Conservation (phyloP, 2,329 filamentous ascomycete species). For the Fusarium falciforme region DNA sequence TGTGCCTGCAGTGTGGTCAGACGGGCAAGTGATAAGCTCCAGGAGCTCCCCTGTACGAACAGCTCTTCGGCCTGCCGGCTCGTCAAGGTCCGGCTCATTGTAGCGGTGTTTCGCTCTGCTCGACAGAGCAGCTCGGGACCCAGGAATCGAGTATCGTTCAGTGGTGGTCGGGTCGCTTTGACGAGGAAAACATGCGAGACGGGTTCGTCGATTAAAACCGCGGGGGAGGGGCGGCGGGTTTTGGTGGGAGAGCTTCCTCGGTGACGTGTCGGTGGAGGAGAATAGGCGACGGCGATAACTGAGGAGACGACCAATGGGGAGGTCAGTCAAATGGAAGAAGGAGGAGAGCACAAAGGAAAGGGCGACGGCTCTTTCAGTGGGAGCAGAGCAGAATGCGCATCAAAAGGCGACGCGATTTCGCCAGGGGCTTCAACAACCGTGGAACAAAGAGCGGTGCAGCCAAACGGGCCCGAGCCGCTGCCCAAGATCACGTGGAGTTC, state of each 20-base stretch:
- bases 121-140: slow-evolving; percentile 14
- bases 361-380: slow-evolving; percentile 8
- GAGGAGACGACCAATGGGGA: slow-evolving; percentile 13
- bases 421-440: slow-evolving; percentile 30
- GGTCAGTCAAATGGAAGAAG: slow-evolving; percentile 10
- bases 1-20: slow-evolving; percentile 71
- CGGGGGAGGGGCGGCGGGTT: slow-evolving; percentile 38
- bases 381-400: slow-evolving; percentile 19
- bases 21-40: slow-evolving; percentile 2
- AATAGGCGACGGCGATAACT: slow-evolving; percentile 2
- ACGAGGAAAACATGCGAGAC: slow-evolving; percentile 17
- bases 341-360: slow-evolving; percentile 27
- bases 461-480: neutral
- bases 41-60: slow-evolving; percentile 62
- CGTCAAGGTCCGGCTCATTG: slow-evolving; percentile 38
- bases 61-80: slow-evolving; percentile 84
- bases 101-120: slow-evolving; percentile 34
- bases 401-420: slow-evolving; percentile 26
- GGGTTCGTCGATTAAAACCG: slow-evolving; percentile 35
- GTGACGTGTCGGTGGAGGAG: slow-evolving; percentile 39
- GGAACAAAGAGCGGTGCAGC: slow-evolving; percentile 17
- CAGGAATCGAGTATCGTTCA: neutral
- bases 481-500: neutral
- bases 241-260: slow-evolving; percentile 34
- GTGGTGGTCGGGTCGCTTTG: neutral